Conservation (phyloP, 306 rosid genomes). For the Cicer arietinum region DNA sequence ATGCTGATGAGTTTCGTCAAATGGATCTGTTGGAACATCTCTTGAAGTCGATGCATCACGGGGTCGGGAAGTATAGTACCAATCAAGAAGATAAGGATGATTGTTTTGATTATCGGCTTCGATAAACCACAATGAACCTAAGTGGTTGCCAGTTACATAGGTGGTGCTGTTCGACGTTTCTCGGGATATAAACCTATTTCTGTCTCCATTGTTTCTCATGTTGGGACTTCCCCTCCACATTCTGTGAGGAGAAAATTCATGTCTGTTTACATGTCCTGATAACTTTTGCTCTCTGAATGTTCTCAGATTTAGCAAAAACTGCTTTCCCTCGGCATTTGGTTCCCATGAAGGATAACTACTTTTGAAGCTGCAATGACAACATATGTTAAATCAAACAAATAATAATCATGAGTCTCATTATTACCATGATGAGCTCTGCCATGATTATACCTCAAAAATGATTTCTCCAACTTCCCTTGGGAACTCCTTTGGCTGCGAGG, state of each 20-base stretch:
- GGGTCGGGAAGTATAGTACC: constrained; percentile 73
- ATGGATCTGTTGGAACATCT: constrained; percentile 49
- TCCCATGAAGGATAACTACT: constrained; percentile 85
- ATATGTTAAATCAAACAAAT: constrained; percentile 27
- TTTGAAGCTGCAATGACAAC: constrained; percentile 69
- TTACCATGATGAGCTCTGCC: constrained; percentile 5
- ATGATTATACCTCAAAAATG: constrained; percentile 77
- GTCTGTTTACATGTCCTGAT: constrained; percentile 52
- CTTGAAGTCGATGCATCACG: constrained; percentile 26
- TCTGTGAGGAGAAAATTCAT: constrained; percentile 56
- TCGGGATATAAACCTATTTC: constrained; percentile 50
- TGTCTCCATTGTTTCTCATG: constrained; percentile 52
- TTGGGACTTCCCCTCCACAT: constrained; percentile 56
- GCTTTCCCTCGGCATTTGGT: constrained; percentile 73
- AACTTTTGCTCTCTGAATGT: constrained; percentile 68
- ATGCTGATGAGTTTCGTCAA: constrained; percentile 45
- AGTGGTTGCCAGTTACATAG: constrained; percentile 56
- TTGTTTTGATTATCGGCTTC: constrained; percentile 60
- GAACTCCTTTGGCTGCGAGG: constrained; percentile 72
- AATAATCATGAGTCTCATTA: constrained; percentile 22
- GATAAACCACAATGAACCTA: constrained; percentile 65
- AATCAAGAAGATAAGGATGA: constrained; percentile 78
- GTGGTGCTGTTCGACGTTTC: constrained; percentile 49
- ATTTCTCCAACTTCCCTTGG: constrained; percentile 98
- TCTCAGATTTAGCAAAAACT: constrained; percentile 62